Conservation (phyloP, 2,329 filamentous ascomycete genomes). For the Cercospora zeina region DNA sequence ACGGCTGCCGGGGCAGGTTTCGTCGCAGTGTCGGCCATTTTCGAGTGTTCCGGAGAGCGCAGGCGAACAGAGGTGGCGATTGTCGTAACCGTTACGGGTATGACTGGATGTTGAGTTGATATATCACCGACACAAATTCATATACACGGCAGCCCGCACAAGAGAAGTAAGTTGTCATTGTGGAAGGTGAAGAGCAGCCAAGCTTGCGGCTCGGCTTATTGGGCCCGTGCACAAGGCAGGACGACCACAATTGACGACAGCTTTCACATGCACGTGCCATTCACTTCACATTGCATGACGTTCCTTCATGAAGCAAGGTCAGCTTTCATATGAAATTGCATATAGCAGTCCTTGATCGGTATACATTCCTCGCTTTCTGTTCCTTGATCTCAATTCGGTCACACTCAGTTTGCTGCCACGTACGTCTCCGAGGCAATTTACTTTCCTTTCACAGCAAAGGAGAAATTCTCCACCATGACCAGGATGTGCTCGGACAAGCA, state of each 20-base stretch:
- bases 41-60: neutral
- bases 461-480: constrained; percentile 4
- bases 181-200: constrained; percentile 7
- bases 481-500: constrained; percentile 1
- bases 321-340: too few species aligned
- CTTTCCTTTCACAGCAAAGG: neutral
- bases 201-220: neutral
- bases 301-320: too few species aligned
- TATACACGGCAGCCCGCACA: constrained; percentile 5
- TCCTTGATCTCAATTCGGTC: neutral
- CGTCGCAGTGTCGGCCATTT: constrained; percentile 35
- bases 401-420: neutral
- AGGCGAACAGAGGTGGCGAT: neutral
- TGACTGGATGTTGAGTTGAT: neutral
- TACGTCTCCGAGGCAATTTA: constrained; percentile 1
- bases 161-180: constrained; percentile 10
- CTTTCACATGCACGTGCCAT: neutral
- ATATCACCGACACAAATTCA: constrained; percentile 8
- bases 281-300: neutral
- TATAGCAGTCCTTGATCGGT: too few species aligned
- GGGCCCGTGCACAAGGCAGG: constrained; percentile 7
- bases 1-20: constrained; percentile 37
- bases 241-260: neutral
- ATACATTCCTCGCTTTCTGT: neutral
- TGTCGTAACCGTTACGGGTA: constrained; percentile 2